phyloP scores from a whole-genome alignment of 1,139 yeast genomes.

The Zygotorulaspora mrakii region DNA sequence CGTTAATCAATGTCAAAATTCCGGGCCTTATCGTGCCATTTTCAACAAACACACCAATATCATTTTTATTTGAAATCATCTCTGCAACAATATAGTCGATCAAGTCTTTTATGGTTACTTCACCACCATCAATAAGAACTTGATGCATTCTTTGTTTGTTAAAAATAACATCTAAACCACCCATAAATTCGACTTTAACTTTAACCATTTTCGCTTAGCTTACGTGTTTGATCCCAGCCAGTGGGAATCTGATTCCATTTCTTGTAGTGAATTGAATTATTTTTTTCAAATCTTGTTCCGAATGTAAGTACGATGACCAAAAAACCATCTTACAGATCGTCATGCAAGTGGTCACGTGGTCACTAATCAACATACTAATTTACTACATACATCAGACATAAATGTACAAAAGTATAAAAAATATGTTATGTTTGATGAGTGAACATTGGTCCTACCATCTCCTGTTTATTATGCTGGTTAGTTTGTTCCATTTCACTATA shows the following conservation, averaged over 20 bases:
- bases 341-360: too few species aligned
- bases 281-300: background rate
- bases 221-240: background rate
- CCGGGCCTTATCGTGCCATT: constrained; percentile 86
- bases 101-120: constrained; percentile 53
- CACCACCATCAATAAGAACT: constrained; percentile 41
- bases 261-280: too few species aligned
- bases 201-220: constrained; percentile 23
- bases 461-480: too few species aligned
- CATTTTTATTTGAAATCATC: constrained; percentile 59
- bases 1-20: constrained; percentile 83
- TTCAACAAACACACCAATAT: constrained; percentile 71
- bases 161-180: constrained; percentile 70
- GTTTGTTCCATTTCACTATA: too few species aligned
- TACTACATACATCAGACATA: too few species aligned
- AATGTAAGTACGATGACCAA: background rate
- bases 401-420: too few species aligned
- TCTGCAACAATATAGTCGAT: constrained; percentile 52
- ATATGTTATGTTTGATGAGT: too few species aligned
- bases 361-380: too few species aligned
- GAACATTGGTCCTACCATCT: too few species aligned
- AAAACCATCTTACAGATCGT: too few species aligned
- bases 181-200: constrained; percentile 49
- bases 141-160: constrained; percentile 49
- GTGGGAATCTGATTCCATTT: background rate